phyloP scores from a whole-genome alignment of 768 basidiomycete species.

The Dioszegia hungarica region DNA sequence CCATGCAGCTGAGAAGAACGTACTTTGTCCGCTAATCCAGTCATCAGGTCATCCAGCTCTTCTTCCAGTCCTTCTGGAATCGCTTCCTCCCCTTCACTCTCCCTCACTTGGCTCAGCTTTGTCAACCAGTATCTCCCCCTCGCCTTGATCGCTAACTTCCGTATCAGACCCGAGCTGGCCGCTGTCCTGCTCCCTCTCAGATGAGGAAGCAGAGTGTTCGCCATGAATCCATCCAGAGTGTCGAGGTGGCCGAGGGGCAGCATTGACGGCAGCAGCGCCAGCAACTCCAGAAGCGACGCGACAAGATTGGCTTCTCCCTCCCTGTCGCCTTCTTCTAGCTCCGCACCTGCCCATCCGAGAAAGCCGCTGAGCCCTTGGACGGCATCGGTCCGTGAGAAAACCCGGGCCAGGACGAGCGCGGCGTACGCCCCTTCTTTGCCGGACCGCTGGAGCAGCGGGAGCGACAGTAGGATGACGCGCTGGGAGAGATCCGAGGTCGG shows the following conservation, averaged over 20 bases:
- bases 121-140: constrained; percentile 46
- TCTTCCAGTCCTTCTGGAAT: constrained; percentile 74
- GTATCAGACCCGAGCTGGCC: constrained; percentile 27
- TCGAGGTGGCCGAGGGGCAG: constrained; percentile 59
- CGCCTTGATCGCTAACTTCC: constrained; percentile 45
- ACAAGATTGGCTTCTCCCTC: constrained; percentile 40
- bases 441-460: constrained; percentile 30
- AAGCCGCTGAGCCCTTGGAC: constrained; percentile 24
- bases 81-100: constrained; percentile 51
- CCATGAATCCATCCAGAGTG: constrained; percentile 57
- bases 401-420: constrained; percentile 69
- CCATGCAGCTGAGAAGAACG: background rate
- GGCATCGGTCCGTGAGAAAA: constrained; percentile 68
- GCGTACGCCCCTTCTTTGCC: constrained; percentile 83
- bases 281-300: constrained; percentile 26
- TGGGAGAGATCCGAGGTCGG: constrained; percentile 55
- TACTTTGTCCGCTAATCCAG: constrained; percentile 75
- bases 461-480: constrained; percentile 21
- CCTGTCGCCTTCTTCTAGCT: constrained; percentile 18
- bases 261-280: constrained; percentile 24
- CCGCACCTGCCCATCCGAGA: constrained; percentile 20
- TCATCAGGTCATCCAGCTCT: constrained; percentile 67
- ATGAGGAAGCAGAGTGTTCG: constrained; percentile 53
- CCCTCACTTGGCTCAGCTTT: constrained; percentile 13
- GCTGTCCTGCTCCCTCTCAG: constrained; percentile 29